Evolutionary conservation across 768 basidiomycete species (phyloP).

Genomic region (Russula foetens): DNA sequence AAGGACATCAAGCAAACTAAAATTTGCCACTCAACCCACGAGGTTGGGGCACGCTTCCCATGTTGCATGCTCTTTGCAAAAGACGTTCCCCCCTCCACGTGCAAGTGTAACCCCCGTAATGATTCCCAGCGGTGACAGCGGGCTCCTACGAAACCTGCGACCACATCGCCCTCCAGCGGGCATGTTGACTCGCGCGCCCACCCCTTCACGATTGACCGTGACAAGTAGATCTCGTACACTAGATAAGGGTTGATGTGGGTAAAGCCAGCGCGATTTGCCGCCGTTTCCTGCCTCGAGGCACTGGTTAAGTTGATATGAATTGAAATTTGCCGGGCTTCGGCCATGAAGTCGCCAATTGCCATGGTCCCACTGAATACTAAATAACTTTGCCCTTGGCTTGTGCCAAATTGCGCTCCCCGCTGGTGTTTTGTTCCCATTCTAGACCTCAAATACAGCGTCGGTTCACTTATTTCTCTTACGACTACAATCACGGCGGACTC

Average conservation of each 20-base stretch:
- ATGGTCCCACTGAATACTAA: not conserved
- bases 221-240: not conserved
- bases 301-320: slow-evolving; percentile 3
- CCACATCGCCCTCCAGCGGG: not conserved
- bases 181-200: not conserved
- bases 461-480: too few relatives aligned
- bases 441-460: too few relatives aligned
- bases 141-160: not conserved
- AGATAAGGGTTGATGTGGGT: not conserved
- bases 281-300: not conserved
- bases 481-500: not conserved
- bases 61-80: not conserved
- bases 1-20: not conserved
- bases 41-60: not conserved
- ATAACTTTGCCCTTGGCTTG: not conserved
- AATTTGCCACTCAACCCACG: not conserved
- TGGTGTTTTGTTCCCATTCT: not conserved
- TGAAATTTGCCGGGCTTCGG: slow-evolving; percentile 2
- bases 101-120: not conserved
- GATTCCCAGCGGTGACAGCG: not conserved
- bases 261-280: not conserved
- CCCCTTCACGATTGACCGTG: not conserved
- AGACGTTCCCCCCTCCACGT: not conserved
- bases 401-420: not conserved
- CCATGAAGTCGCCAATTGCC: not conserved